Evolutionary conservation across 148 eudicot species (phyloP).

Genomic region (Cornus kousa): DNA sequence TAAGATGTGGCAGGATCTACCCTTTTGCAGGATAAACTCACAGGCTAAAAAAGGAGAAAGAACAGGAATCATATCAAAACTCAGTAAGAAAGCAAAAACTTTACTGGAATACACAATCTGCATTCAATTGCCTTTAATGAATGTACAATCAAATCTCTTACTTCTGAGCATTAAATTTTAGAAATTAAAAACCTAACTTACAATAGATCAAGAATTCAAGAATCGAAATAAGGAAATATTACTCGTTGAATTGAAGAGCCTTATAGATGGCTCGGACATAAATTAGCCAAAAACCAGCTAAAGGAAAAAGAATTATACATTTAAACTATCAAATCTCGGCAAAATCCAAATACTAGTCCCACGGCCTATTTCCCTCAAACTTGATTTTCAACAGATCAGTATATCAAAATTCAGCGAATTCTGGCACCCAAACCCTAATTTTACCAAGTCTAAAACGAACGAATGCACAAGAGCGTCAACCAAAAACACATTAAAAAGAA

Average conservation of each 20-base stretch:
- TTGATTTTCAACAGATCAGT: background rate
- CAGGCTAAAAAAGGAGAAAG: background rate
- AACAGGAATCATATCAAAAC: slow-evolving; percentile 6
- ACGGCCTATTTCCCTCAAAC: background rate
- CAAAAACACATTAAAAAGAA: background rate
- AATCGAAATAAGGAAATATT: no score
- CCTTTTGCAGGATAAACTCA: slow-evolving; percentile 18
- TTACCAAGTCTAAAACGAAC: background rate
- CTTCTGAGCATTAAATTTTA: background rate
- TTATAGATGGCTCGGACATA: background rate
- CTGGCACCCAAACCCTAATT: background rate
- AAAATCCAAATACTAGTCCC: background rate
- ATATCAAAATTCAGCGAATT: background rate
- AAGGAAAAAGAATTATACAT: background rate
- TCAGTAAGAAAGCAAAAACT: background rate
- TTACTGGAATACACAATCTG: background rate
- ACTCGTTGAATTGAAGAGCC: background rate
- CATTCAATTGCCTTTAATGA: background rate
- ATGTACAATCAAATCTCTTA: background rate
- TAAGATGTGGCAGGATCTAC: slow-evolving; percentile 29
- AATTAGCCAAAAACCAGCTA: background rate
- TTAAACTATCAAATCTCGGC: background rate
- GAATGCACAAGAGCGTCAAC: background rate
- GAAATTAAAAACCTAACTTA: background rate
- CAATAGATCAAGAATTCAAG: no score